Conservation (phyloP, 2,329 filamentous ascomycete species). For the Penicillium sclerotigenum region DNA sequence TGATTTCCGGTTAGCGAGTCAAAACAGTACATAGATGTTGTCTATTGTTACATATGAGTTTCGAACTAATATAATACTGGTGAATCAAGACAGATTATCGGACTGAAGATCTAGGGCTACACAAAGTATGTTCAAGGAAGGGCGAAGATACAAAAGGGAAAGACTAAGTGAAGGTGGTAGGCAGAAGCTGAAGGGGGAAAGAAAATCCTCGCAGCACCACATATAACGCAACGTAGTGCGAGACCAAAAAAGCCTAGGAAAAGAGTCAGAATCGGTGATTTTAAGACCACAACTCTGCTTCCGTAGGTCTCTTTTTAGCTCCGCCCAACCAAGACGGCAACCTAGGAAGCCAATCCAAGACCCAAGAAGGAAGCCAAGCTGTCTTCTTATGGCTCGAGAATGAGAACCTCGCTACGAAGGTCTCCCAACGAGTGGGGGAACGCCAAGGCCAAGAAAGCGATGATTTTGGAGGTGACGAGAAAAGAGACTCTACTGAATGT, state of each 20-base stretch:
- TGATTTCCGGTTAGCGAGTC: constrained; percentile 5
- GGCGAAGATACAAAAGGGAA: not conserved
- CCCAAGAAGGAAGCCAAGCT: constrained; percentile 9
- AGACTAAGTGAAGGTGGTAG: not conserved
- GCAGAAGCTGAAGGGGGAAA: not conserved
- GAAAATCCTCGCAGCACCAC: not conserved
- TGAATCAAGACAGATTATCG: not conserved
- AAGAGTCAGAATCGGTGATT: not conserved
- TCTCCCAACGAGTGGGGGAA: constrained; percentile 7
- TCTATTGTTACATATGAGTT: not conserved
- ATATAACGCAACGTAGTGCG: not conserved
- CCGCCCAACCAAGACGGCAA: constrained; percentile 8
- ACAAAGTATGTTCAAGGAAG: not conserved
- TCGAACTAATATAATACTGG: not conserved
- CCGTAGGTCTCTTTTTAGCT: constrained; percentile 4
- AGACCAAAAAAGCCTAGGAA: not conserved
- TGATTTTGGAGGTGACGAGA: constrained; percentile 11
- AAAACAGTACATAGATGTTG: constrained; percentile 2
- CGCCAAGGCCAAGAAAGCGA: constrained; percentile 7
- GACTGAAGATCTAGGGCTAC: not conserved
- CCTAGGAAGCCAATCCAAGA: not conserved
- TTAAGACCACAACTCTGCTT: constrained; percentile 23
- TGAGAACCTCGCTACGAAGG: constrained; percentile 3
- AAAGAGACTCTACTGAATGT: constrained; percentile 9
- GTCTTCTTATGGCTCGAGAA: not conserved